phyloP scores from a whole-genome alignment of 306 rosid species.

The Ormosia emarginata region DNA sequence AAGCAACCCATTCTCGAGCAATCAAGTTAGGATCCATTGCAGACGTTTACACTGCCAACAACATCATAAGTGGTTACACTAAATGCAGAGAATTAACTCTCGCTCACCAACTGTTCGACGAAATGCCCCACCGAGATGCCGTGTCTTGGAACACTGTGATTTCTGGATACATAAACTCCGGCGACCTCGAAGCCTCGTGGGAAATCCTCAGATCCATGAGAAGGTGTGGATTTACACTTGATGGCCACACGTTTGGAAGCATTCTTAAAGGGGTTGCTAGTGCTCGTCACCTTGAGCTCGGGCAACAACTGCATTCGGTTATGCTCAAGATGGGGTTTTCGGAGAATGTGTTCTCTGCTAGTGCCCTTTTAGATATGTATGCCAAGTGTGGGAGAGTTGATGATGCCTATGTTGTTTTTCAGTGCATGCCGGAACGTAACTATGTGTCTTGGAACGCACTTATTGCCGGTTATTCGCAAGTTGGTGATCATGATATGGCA shows the following conservation, averaged over 20 bases:
- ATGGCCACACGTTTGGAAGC: conserved; percentile 76
- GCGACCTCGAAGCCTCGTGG: conserved; percentile 38
- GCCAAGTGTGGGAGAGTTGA: conserved; percentile 72
- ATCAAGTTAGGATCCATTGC: conserved; percentile 51
- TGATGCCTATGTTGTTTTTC: conserved; percentile 52
- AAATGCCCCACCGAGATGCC: conserved; percentile 56
- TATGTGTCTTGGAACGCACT: conserved; percentile 75
- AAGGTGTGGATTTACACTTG: conserved; percentile 35
- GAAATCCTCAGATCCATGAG: conserved; percentile 47
- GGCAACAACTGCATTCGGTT: conserved; percentile 63
- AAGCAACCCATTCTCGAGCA: conserved; percentile 49
- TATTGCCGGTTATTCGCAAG: conserved; percentile 61
- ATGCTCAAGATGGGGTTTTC: conserved; percentile 52
- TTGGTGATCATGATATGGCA: conserved; percentile 38
- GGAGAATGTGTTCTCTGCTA: conserved; percentile 52
- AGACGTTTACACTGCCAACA: conserved; percentile 59
- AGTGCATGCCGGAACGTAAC: conserved; percentile 45
- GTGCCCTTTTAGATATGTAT: conserved; percentile 87
- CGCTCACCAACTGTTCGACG: conserved; percentile 59
- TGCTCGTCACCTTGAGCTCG: conserved; percentile 32
- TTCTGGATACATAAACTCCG: conserved; percentile 43
- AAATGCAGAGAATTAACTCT: conserved; percentile 31
- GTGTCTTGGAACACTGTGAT: conserved; percentile 87
- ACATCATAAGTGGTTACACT: conserved; percentile 41
- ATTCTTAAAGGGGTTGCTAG: conserved; percentile 58